Conservation (phyloP, 805 yeast genomes). For the Lachancea thermotolerans region DNA sequence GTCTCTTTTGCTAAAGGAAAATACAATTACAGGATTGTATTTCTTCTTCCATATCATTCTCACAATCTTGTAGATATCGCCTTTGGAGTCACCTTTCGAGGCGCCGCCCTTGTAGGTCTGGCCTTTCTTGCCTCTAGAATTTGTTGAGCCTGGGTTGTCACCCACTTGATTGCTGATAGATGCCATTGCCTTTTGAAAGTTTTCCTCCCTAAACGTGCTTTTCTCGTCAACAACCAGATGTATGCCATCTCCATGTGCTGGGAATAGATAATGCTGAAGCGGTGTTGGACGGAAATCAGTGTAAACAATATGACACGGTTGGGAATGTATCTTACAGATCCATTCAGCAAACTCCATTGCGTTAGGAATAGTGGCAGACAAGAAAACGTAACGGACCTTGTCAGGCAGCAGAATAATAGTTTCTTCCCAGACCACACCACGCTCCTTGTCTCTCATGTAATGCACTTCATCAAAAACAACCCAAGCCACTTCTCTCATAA, state of each 20-base stretch:
- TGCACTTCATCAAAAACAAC: conserved; percentile 97
- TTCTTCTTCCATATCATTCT: conserved; percentile 97
- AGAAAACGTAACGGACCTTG: conserved; percentile 86
- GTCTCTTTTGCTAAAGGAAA: conserved; percentile 95
- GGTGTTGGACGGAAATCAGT: conserved; percentile 99
- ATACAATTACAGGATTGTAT: conserved; percentile 96
- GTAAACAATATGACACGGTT: conserved; percentile 97
- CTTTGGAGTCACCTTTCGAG: conserved; percentile 51
- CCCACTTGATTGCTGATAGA: conserved; percentile 77
- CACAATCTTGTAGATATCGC: conserved; percentile 93
- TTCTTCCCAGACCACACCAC: conserved; percentile 99
- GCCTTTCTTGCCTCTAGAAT: conserved; percentile 61
- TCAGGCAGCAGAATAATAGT: conserved; percentile 93
- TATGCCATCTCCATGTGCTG: conserved; percentile 98
- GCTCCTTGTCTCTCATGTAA: conserved; percentile 94
- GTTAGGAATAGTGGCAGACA: conserved; percentile 95
- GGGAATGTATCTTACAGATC: conserved; percentile 91
- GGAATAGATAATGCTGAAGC: conserved; percentile 91
- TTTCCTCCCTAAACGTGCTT: conserved; percentile 92
- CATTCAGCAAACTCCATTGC: conserved; percentile 99
- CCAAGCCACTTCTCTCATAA: conserved; percentile 99
- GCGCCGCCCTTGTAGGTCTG: conserved; percentile 81
- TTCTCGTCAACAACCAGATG: conserved; percentile 97
- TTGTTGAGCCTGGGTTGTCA: conserved; percentile 67
- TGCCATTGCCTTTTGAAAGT: conserved; percentile 97